A percentile compares a stretch with the other conserved stretches of the same genome.
These are phyloP conservation scores for Plasmodium billcollinsi DNA, from an alignment of 169 alveolate genomes.

Conservation along the genomic window DNA sequence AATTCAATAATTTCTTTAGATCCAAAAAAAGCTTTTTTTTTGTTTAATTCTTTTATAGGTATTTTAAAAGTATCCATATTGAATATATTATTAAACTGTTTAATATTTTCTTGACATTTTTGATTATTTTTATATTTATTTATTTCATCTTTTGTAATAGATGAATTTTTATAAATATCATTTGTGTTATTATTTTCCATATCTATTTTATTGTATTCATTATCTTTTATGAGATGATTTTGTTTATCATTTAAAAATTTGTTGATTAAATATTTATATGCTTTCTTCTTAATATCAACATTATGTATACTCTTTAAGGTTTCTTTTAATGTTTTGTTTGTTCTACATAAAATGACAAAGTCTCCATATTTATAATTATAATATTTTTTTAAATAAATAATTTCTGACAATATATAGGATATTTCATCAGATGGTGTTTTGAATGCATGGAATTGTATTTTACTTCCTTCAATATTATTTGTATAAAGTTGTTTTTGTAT, in stretches of 20 bases:
- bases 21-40: slow-evolving; percentile 53
- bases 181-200: not conserved
- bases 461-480: slow-evolving; percentile 71
- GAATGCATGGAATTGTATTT: slow-evolving; percentile 74
- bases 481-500: slow-evolving; percentile 77
- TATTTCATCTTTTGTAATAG: not conserved
- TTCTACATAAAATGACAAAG: slow-evolving; percentile 84
- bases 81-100: not conserved
- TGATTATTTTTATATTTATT: not conserved
- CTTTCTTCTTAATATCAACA: slow-evolving; percentile 18
- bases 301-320: slow-evolving; percentile 25
- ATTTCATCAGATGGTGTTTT: slow-evolving; percentile 79
- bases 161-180: not conserved
- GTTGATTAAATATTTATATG: slow-evolving; percentile 15
- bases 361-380: slow-evolving; percentile 83
- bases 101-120: not conserved
- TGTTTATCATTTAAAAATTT: not conserved
- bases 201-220: not conserved
- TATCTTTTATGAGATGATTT: not conserved
- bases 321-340: slow-evolving; percentile 76
- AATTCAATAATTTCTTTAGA: slow-evolving; percentile 58
- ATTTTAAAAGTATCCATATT: slow-evolving; percentile 14
- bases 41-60: slow-evolving; percentile 55
- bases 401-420: slow-evolving; percentile 76
- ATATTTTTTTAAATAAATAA: slow-evolving; percentile 62